Evolutionary conservation across 2,329 filamentous ascomycete genomes (phyloP).

Genomic region (Tolypocladium tropicale): DNA sequence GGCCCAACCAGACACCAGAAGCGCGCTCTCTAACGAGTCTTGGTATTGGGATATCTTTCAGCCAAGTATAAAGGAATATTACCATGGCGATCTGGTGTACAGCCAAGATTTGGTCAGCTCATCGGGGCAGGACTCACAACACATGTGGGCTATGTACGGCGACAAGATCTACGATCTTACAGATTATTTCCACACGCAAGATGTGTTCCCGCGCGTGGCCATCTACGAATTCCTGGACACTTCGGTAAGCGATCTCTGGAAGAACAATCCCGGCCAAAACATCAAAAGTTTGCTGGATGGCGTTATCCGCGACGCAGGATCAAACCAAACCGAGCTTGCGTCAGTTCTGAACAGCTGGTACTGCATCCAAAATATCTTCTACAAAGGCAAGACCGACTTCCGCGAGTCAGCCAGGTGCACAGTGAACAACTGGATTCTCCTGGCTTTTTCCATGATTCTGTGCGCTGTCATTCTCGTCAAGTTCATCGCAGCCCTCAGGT

Average conservation of each 20-base stretch:
- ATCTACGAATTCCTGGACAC: conserved; percentile 63
- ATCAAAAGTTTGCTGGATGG: conserved; percentile 57
- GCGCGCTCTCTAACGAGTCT: conserved; percentile 47
- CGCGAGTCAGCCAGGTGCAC: conserved; percentile 64
- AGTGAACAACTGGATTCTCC: conserved; percentile 82
- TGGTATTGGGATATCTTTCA: conserved; percentile 74
- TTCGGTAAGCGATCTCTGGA: conserved; percentile 56
- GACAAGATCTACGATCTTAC: conserved; percentile 78
- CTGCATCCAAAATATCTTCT: conserved; percentile 78
- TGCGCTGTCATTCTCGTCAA: conserved; percentile 74
- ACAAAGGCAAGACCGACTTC: conserved; percentile 77
- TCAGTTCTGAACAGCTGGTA: conserved; percentile 56
- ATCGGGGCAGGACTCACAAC: conserved; percentile 56
- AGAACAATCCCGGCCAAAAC: conserved; percentile 68
- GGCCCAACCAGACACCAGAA: conserved; percentile 42
- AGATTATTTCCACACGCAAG: conserved; percentile 75
- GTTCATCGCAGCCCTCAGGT: conserved; percentile 86
- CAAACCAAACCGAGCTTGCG: conserved; percentile 39
- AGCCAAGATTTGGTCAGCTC: conserved; percentile 45
- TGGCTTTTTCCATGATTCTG: conserved; percentile 79
- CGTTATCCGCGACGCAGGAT: conserved; percentile 34
- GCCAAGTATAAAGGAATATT: conserved; percentile 73
- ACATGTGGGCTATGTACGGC: conserved; percentile 72
- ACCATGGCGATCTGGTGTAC: conserved; percentile 79
- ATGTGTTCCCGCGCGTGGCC: conserved; percentile 41